Conservation (phyloP, 2,329 filamentous ascomycete species). For the Exophiala sp. region DNA sequence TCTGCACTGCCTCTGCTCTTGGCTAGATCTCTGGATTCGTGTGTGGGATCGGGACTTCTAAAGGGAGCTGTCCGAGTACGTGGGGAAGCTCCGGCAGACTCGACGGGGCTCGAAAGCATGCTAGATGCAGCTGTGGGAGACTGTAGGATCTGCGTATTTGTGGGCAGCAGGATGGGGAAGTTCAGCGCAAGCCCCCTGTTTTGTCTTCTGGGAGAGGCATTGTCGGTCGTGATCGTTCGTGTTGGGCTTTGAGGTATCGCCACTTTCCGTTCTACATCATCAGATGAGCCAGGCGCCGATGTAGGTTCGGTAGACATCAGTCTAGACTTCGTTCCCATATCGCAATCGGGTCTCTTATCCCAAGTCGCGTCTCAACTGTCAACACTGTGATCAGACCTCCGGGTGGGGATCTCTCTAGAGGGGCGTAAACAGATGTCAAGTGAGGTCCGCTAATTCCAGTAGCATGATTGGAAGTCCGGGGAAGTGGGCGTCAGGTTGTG, state of each 20-base stretch:
- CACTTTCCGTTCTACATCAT: not conserved
- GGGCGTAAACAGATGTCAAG: not conserved
- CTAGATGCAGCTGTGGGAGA: slow-evolving; percentile 35
- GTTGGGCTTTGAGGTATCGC: slow-evolving; percentile 6
- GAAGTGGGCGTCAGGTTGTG: not conserved
- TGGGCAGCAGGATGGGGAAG: slow-evolving; percentile 43
- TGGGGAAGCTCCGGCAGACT: slow-evolving; percentile 28
- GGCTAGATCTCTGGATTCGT: slow-evolving; percentile 26
- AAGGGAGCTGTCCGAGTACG: slow-evolving; percentile 14
- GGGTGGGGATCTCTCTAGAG: not conserved
- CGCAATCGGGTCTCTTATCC: not conserved
- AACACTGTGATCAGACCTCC: slow-evolving; percentile 1
- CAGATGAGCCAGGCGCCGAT: not conserved
- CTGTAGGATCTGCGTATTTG: slow-evolving; percentile 22
- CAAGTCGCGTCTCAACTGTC: not conserved
- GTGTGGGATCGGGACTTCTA: slow-evolving; percentile 5
- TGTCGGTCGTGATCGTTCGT: slow-evolving; percentile 3
- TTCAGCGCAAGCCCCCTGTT: slow-evolving; percentile 46
- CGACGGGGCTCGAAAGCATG: slow-evolving; percentile 11
- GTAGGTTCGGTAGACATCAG: slow-evolving; percentile 4
- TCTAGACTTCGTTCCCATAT: slow-evolving; percentile 1
- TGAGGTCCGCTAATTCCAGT: too few species aligned
- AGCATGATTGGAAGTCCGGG: too few species aligned
- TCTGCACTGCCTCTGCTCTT: slow-evolving; percentile 54
- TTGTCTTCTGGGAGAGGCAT: slow-evolving; percentile 34